Evolutionary conservation across 768 basidiomycete genomes (phyloP), one percentile per base, ranked within the genome.

Genomic region (Pleurotus djamor): DNA sequence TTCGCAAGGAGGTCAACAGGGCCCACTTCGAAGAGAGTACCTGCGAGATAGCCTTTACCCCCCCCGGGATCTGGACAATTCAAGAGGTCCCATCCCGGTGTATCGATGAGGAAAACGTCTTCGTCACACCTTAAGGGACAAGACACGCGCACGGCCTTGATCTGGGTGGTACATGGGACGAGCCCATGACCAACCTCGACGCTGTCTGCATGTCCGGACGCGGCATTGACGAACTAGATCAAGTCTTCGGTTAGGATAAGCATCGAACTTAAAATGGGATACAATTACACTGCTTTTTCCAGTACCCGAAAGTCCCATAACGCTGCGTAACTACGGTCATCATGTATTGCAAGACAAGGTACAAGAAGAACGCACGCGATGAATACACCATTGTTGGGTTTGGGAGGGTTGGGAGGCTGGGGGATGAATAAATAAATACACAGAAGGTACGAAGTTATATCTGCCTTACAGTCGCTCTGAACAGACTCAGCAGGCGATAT

Each of bases 61-160:
- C 54, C 54, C 28, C 54, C 54, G 2, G 54, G 54, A 32, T 56
- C 54, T 10, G 28, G 32, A 10, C 36, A 56, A 8, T 47, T 13
- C 36, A 13, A 43, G 48, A 57, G 54, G 48, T 60, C 54, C 43
- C 44, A 60, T n/a, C 59, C 59, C 17, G 59, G 59, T 33, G 59
- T 60, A 38, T 60, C 59, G 35, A 60, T 54, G 37, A 60, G 37
- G 28, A 60, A 43, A n/a, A 60, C 21, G 4, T 4, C 21, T 6
- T 41, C n/a, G 32, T 56, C 54, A 32, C 54, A 56, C 38, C 21
- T 44, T 41, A 41, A 17, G 7, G 54, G 54, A 44, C 16, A 41
- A 14, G 35, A 56, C n/a, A 44, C 21, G 1, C 33, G 13, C 13
- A 56, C 54, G 10, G 41, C 33, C 28, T 21, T 32, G 12, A 56